Conservation (phyloP, 2,329 filamentous ascomycete species). For the Parastagonospora nodorum region DNA sequence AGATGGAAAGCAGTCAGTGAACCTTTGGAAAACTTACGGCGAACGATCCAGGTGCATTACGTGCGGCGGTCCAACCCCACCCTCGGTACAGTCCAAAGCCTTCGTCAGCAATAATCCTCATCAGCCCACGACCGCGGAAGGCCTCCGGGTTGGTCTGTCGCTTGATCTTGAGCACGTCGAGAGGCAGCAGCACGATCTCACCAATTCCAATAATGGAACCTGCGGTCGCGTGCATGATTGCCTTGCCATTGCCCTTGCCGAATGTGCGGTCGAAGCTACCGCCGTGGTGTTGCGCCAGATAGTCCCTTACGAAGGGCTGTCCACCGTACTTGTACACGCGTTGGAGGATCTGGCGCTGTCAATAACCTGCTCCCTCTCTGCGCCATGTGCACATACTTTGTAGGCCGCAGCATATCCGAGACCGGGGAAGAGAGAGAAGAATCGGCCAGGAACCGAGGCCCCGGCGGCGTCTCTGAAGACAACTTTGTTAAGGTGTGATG, state of each 20-base stretch:
- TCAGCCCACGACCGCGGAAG: constrained; percentile 89
- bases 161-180: constrained; percentile 99
- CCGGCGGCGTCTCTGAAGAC: constrained; percentile 89
- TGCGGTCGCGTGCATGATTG: constrained; percentile 95
- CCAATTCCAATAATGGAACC: constrained; percentile 96
- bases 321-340: constrained; percentile 98
- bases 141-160: constrained; percentile 98
- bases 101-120: constrained; percentile 90
- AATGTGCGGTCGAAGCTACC: constrained; percentile 85
- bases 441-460: constrained; percentile 74
- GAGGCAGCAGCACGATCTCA: constrained; percentile 91
- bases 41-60: constrained; percentile 96
- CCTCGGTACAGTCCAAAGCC: constrained; percentile 95
- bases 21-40: constrained; percentile 65
- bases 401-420: constrained; percentile 97
- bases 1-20: constrained; percentile 11
- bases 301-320: constrained; percentile 93
- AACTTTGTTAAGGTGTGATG: constrained; percentile 78
- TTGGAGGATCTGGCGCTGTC: constrained; percentile 71
- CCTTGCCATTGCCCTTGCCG: constrained; percentile 96
- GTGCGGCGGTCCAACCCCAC: constrained; percentile 95
- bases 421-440: constrained; percentile 94
- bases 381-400: constrained; percentile 64
- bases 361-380: constrained; percentile 3
- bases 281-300: constrained; percentile 78